Evolutionary conservation across 352 stramenopile species (phyloP), one percentile per base, ranked within the genome.

Genomic region (Aphanomyces invadans): DNA sequence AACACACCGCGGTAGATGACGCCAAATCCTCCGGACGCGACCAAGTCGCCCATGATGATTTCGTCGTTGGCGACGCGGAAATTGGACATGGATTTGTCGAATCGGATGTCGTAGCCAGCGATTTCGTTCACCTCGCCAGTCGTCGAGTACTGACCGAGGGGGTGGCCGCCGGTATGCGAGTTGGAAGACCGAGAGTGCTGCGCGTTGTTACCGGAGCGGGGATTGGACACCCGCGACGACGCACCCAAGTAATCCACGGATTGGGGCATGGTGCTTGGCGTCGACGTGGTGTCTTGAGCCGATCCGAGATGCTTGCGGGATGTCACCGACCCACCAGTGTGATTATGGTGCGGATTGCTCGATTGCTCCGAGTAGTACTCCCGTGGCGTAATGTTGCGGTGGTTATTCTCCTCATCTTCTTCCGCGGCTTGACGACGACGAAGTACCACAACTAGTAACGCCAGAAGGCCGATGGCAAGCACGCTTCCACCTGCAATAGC

Each of bases 1-100:
- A 76, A 79, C 21, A 51, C 49, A 2, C 64, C 74, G 21, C 72
- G 66, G 70, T 73, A 77, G 25, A 79, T 71, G 32, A 76, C 71
- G 7, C 71, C 74, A 48, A 71, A 77, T 48, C 71, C 39, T 48
- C 70, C 62, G 45, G 38, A 39, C 29, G 60, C 60, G n/a, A 67
- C 15, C 15, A 67, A 23, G 7, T 67, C 60, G 21, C 48, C 48
- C 42, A 67, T n/a, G 11, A 57, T 26, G 23, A 67, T 32, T 3
- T 67, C 60, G 39, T 67, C 60, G 49, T 67, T 55, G 1, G 60
- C 60, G 25, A 67, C 46, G 28, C 60, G 45, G 26, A 67, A 67
- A 33, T 67, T 67, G 42, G 28, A 36, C 60, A 67, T 67, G 17
- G 42, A 44, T 33, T 67, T 67, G 49, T 67, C 60, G 33, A 67